These are phyloP conservation scores for Penicillium riverlandense DNA, from an alignment of 495 filamentous ascomycete genomes.

Conservation along the genomic window DNA sequence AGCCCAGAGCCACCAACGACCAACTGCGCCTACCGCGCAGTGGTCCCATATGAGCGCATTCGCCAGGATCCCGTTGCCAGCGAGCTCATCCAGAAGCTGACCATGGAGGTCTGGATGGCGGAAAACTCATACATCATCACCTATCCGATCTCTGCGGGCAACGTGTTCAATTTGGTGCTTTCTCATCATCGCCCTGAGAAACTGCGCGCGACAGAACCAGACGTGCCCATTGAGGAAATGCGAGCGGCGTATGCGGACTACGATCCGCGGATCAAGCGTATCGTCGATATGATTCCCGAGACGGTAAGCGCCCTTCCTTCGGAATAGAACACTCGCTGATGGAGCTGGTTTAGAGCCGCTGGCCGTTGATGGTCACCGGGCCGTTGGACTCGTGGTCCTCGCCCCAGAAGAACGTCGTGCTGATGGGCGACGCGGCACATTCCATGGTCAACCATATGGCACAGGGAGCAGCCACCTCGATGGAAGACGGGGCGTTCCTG, in stretches of 20 bases:
- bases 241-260: constrained; percentile 17
- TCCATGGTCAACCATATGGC: constrained; percentile 41
- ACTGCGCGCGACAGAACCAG: constrained; percentile 9
- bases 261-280: constrained; percentile 14
- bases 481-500: constrained; percentile 26
- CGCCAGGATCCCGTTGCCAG: constrained; percentile 27
- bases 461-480: constrained; percentile 33
- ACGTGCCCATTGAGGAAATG: constrained; percentile 27
- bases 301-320: constrained; percentile 4
- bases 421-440: constrained; percentile 41
- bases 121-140: constrained; percentile 29
- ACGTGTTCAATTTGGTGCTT: constrained; percentile 40
- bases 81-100: constrained; percentile 26
- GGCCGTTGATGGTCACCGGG: constrained; percentile 24
- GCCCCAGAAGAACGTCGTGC: constrained; percentile 22
- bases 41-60: constrained; percentile 32
- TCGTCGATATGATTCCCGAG: constrained; percentile 14
- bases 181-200: constrained; percentile 24
- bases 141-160: constrained; percentile 38
- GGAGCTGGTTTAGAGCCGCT: constrained; percentile 6
- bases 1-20: constrained; percentile 26
- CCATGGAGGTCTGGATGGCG: constrained; percentile 40
- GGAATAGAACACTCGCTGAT: background rate
- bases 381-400: constrained; percentile 24
- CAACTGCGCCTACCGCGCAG: constrained; percentile 34